Evolutionary conservation across 768 basidiomycete genomes (phyloP).

Genomic region (Russula vinacea): DNA sequence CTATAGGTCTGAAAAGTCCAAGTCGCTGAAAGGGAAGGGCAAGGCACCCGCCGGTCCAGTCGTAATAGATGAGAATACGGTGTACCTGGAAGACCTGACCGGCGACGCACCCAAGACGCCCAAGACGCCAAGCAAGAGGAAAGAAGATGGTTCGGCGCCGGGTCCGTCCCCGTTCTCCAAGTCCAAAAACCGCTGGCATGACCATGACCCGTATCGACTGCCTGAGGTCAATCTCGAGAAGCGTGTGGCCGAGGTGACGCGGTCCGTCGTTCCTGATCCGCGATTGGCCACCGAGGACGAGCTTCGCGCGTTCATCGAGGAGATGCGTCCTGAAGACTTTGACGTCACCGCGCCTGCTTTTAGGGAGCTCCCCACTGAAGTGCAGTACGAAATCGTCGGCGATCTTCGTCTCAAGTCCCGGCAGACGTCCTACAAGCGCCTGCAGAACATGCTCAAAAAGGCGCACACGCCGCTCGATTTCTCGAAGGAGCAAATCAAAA

Average conservation of each 20-base stretch:
- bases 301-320: slow-evolving; percentile 86
- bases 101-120: slow-evolving; percentile 51
- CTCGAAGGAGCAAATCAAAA: slow-evolving; percentile 92
- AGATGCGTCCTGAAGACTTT: slow-evolving; percentile 94
- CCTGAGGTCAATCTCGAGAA: slow-evolving; percentile 76
- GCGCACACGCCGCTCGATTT: slow-evolving; percentile 88
- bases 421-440: slow-evolving; percentile 86
- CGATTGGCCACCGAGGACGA: slow-evolving; percentile 96
- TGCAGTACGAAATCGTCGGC: slow-evolving; percentile 97
- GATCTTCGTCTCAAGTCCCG: slow-evolving; percentile 92
- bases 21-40: slow-evolving; percentile 43
- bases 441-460: slow-evolving; percentile 84
- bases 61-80: slow-evolving; percentile 63
- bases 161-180: slow-evolving; percentile 47
- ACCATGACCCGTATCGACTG: slow-evolving; percentile 90
- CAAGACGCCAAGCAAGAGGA: slow-evolving; percentile 32
- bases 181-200: slow-evolving; percentile 62
- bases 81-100: slow-evolving; percentile 88
- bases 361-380: slow-evolving; percentile 87
- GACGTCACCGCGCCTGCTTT: slow-evolving; percentile 89
- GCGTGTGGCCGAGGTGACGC: slow-evolving; percentile 58
- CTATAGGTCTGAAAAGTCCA: slow-evolving; percentile 21
- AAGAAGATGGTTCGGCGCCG: slow-evolving; percentile 33
- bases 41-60: slow-evolving; percentile 48
- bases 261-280: slow-evolving; percentile 69